phyloP scores from a whole-genome alignment of 768 basidiomycete genomes.

The Dendrothele bispora region DNA sequence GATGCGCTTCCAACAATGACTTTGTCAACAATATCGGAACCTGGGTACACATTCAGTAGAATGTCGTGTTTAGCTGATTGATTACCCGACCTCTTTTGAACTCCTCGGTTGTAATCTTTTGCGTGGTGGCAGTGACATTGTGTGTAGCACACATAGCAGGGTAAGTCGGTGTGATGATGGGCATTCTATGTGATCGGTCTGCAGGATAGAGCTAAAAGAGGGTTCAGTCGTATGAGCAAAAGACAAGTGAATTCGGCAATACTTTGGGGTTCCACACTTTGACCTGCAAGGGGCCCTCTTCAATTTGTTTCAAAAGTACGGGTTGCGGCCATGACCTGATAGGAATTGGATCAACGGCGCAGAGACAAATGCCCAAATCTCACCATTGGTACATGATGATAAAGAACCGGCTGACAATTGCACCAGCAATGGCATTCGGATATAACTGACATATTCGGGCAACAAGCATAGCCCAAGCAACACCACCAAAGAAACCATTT shows the following conservation, averaged over 20 bases:
- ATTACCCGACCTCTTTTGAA: constrained; percentile 78
- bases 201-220: constrained; percentile 74
- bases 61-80: constrained; percentile 1
- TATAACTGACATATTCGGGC: constrained; percentile 99
- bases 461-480: constrained; percentile 99
- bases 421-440: constrained; percentile 90
- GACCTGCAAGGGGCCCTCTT: constrained; percentile 90
- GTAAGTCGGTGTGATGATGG: constrained; percentile 98
- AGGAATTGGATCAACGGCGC: constrained; percentile 2
- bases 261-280: constrained; percentile 99
- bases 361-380: constrained; percentile 21
- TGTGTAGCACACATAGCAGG: constrained; percentile 99
- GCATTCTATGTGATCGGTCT: constrained; percentile 96
- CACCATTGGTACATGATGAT: constrained; percentile 98
- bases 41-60: constrained; percentile 34
- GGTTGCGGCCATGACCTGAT: constrained; percentile 98
- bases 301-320: constrained; percentile 94
- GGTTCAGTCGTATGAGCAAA: constrained; percentile 4
- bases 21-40: constrained; percentile 90
- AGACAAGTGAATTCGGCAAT: constrained; percentile 8
- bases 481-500: constrained; percentile 95
- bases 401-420: constrained; percentile 96
- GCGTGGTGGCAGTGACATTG: constrained; percentile 94
- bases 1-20: constrained; percentile 79
- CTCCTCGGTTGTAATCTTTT: constrained; percentile 94